Percentiles rank a stretch among this genome's conserved stretches.
Conservation (phyloP, 129 eudicot species). For the Tanacetum coccineum region DNA sequence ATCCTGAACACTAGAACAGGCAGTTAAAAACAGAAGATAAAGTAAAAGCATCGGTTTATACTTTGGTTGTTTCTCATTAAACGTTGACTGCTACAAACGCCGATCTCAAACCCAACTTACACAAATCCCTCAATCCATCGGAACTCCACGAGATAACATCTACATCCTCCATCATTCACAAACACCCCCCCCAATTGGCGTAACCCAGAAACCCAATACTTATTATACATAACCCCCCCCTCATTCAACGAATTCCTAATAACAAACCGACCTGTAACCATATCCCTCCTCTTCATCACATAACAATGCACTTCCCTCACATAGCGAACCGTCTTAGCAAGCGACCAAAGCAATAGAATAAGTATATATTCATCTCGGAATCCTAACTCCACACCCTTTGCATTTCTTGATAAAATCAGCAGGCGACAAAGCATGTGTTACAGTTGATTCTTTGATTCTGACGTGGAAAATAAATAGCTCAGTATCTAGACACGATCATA, state of each 20-base stretch:
- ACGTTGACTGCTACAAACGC: slow-evolving; percentile 41
- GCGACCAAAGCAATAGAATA: too few species aligned
- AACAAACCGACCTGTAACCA: slow-evolving; percentile 35
- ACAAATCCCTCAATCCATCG: slow-evolving; percentile 52
- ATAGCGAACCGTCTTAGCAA: too few species aligned
- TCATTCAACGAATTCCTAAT: slow-evolving; percentile 72
- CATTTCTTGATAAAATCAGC: too few species aligned
- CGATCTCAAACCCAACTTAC: slow-evolving; percentile 42
- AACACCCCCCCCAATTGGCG: too few species aligned
- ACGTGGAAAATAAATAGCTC: not conserved
- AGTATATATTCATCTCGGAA: too few species aligned
- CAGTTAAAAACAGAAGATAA: slow-evolving; percentile 46
- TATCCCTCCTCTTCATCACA: slow-evolving; percentile 42
- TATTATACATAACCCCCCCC: slow-evolving; percentile 77
- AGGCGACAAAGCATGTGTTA: too few species aligned
- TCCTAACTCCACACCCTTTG: too few species aligned
- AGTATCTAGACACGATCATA: not conserved
- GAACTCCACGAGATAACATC: slow-evolving; percentile 85
- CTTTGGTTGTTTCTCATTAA: slow-evolving; percentile 41
- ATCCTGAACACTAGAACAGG: slow-evolving; percentile 52
- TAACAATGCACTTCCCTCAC: too few species aligned
- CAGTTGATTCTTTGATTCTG: too few species aligned
- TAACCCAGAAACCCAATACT: slow-evolving; percentile 54
- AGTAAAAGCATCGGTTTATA: slow-evolving; percentile 53
- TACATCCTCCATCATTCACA: slow-evolving; percentile 46